Percentiles rank a stretch among this genome's conserved stretches.
These are phyloP conservation scores for Diaporthe sp. DNA, from an alignment of 2,329 filamentous ascomycete species.

Conservation along the genomic window DNA sequence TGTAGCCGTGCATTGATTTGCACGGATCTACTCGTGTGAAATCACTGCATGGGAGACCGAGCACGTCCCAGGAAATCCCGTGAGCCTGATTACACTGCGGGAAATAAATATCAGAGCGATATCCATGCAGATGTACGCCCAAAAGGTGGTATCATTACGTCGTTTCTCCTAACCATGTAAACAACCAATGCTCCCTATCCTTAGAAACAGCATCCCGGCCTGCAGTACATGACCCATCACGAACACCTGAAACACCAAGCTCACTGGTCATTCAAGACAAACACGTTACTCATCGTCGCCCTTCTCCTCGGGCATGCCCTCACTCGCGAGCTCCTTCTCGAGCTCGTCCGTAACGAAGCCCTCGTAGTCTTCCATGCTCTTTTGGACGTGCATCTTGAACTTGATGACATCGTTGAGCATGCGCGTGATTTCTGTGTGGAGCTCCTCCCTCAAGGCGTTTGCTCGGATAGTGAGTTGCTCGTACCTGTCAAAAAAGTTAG, in stretches of 20 bases:
- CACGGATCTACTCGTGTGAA: neutral
- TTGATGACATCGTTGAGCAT: slow-evolving; percentile 98
- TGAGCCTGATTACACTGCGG: neutral
- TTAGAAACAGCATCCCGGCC: neutral
- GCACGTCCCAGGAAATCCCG: neutral
- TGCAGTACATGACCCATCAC: neutral
- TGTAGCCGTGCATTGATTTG: neutral
- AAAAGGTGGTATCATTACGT: slow-evolving; percentile 9
- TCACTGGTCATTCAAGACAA: neutral
- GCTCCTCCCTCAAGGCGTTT: slow-evolving; percentile 87
- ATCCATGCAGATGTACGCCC: neutral
- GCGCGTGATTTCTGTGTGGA: slow-evolving; percentile 96
- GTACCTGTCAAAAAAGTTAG: slow-evolving; percentile 66
- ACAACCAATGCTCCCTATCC: neutral
- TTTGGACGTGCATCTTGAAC: slow-evolving; percentile 98
- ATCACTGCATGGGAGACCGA: too few relatives aligned
- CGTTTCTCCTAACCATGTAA: neutral
- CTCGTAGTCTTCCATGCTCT: slow-evolving; percentile 92
- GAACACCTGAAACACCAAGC: slow-evolving; percentile 24
- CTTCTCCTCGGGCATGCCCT: slow-evolving; percentile 66
- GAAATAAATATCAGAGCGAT: neutral
- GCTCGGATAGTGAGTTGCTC: slow-evolving; percentile 90
- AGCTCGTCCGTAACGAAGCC: slow-evolving; percentile 92
- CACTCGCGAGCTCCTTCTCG: slow-evolving; percentile 82
- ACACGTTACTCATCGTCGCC: slow-evolving; percentile 57